These are phyloP conservation scores for Sphenostylis stenocarpa DNA, from an alignment of 306 rosid genomes.

Conservation along the genomic window DNA sequence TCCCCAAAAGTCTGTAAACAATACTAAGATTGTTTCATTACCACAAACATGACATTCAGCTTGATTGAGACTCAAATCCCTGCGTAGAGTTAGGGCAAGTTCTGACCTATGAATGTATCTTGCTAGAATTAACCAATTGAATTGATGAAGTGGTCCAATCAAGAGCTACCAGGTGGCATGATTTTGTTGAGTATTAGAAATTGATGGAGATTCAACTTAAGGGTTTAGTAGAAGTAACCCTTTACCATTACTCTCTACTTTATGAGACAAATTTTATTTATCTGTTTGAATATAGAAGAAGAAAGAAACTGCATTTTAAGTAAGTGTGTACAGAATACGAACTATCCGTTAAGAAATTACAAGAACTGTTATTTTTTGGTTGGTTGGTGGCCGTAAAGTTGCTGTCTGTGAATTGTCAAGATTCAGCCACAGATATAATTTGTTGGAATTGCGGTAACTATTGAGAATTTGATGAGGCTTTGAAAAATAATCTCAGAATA, in stretches of 20 bases:
- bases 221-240: not conserved
- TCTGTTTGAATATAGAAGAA: not conserved
- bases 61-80: constrained; percentile 20
- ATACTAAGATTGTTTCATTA: not conserved
- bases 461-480: not conserved
- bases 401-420: not conserved
- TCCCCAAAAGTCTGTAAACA: not conserved
- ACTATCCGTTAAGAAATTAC: not conserved
- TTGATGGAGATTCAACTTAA: not conserved
- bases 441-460: not conserved
- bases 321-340: no score
- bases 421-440: constrained; percentile 8
- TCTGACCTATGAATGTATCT: no score
- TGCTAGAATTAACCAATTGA: not conserved
- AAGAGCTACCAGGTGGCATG: not conserved
- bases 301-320: no score
- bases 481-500: not conserved
- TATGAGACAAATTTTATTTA: not conserved
- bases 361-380: not conserved
- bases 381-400: not conserved
- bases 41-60: not conserved
- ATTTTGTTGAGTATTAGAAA: not conserved
- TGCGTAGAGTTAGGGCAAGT: not conserved
- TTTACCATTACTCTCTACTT: not conserved
- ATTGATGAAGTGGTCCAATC: not conserved